Evolutionary conservation across 331 rosid genomes (phyloP).

Genomic region (Prunus yedoensis): DNA sequence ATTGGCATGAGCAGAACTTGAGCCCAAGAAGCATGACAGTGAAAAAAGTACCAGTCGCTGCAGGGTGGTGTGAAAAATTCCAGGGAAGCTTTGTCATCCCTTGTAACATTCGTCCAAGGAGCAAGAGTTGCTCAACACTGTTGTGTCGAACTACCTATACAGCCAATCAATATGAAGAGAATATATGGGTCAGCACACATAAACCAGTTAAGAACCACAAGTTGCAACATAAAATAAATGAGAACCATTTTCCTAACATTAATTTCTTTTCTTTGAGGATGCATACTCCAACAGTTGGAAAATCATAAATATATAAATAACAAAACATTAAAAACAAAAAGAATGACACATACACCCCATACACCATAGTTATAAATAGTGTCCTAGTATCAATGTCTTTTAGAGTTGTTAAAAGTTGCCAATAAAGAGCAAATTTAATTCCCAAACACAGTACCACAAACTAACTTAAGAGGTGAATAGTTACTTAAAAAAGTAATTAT

Average conservation of each 20-base stretch:
- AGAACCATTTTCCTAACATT: background rate
- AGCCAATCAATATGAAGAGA: conserved; percentile 27
- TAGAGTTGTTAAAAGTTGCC: background rate
- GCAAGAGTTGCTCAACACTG: conserved; percentile 97
- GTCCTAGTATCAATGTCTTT: background rate
- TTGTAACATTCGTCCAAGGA: conserved; percentile 91
- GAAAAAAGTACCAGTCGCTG: conserved; percentile 93
- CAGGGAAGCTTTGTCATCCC: conserved; percentile 89
- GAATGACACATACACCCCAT: background rate
- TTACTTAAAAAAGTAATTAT: background rate
- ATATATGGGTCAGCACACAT: background rate
- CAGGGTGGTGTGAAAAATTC: conserved; percentile 94
- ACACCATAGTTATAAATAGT: background rate
- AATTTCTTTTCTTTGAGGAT: background rate
- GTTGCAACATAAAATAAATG: conserved; percentile 3
- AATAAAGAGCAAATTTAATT: background rate
- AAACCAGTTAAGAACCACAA: conserved; percentile 12
- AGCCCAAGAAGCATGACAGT: conserved; percentile 97
- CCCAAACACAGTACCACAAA: background rate
- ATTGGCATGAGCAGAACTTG: conserved; percentile 93
- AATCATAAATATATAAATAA: background rate
- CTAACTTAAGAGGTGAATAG: background rate
- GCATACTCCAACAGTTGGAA: background rate
- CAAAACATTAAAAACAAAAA: background rate
- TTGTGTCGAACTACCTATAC: conserved; percentile 86